A percentile compares a stretch with the other conserved stretches of the same genome.
Evolutionary conservation across 1,284 basidiomycete species (phyloP).

Genomic region (Ceratobasidium theobromae): DNA sequence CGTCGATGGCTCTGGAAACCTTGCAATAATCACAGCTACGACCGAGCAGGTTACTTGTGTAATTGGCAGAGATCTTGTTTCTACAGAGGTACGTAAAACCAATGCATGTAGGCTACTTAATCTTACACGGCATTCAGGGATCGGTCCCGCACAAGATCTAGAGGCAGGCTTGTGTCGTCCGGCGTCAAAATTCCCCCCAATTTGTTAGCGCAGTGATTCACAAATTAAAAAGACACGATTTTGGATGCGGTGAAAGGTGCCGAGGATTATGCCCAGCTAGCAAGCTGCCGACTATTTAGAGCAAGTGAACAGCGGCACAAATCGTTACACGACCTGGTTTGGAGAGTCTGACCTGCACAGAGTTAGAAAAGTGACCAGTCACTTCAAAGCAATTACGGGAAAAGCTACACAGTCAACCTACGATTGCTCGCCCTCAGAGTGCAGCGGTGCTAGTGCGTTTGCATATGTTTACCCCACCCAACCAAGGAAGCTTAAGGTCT

Average conservation of each 20-base stretch:
- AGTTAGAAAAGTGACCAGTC: not conserved
- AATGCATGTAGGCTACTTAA: too few species aligned
- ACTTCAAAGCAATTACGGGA: not conserved
- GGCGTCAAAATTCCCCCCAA: too few species aligned
- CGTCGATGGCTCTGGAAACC: not conserved
- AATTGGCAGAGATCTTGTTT: not conserved
- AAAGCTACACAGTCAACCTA: not conserved
- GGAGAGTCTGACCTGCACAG: not conserved
- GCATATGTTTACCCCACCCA: constrained; percentile 12
- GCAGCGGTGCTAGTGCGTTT: not conserved
- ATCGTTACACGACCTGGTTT: constrained; percentile 28
- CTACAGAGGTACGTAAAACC: not conserved
- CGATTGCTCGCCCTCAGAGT: constrained; percentile 5
- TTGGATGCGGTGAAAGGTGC: not conserved
- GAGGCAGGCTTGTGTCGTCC: too few species aligned
- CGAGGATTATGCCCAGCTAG: not conserved
- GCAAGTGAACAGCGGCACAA: not conserved
- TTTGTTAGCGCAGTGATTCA: not conserved
- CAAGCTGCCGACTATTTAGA: not conserved
- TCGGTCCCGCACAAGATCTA: too few species aligned
- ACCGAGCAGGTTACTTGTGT: not conserved
- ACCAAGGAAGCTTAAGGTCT: constrained; percentile 3
- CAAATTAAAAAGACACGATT: not conserved
- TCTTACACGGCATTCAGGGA: not conserved
- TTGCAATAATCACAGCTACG: not conserved